Conservation (phyloP, 306 rosid genomes). For the Sphenostylis stenocarpa region DNA sequence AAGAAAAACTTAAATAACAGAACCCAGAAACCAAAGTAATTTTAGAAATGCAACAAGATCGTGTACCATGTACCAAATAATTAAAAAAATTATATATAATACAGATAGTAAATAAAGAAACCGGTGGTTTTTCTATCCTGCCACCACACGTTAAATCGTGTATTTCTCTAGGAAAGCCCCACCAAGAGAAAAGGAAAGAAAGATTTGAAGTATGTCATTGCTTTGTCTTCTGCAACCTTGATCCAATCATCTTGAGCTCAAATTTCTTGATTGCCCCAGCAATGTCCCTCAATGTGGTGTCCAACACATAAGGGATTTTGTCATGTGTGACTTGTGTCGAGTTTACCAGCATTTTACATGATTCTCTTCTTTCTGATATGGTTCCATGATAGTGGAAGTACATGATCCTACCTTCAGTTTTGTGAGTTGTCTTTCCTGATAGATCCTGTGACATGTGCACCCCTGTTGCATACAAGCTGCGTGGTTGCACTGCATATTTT, state of each 20-base stretch:
- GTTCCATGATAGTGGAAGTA: constrained; percentile 88
- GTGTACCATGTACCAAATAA: constrained; percentile 7
- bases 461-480: constrained; percentile 54
- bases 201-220: constrained; percentile 38
- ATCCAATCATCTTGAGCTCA: constrained; percentile 79
- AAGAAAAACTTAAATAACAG: not conserved
- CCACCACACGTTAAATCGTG: not conserved
- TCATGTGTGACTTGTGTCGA: constrained; percentile 21
- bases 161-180: not conserved
- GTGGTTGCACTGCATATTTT: constrained; percentile 34
- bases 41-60: constrained; percentile 11
- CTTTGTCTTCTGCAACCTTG: constrained; percentile 50
- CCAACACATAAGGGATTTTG: constrained; percentile 30
- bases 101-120: not conserved
- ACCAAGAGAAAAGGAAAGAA: not conserved
- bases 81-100: not conserved
- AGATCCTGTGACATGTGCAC: constrained; percentile 80
- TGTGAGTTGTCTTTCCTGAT: constrained; percentile 66
- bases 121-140: constrained; percentile 35
- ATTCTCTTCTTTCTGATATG: constrained; percentile 59
- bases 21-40: constrained; percentile 17
- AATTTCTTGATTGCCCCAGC: constrained; percentile 66
- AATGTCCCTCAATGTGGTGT: constrained; percentile 39
- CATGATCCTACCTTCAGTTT: constrained; percentile 63
- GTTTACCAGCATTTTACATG: constrained; percentile 58